Conservation (phyloP, 2,329 filamentous ascomycete genomes). For the Neofusicoccum cordaticola region DNA sequence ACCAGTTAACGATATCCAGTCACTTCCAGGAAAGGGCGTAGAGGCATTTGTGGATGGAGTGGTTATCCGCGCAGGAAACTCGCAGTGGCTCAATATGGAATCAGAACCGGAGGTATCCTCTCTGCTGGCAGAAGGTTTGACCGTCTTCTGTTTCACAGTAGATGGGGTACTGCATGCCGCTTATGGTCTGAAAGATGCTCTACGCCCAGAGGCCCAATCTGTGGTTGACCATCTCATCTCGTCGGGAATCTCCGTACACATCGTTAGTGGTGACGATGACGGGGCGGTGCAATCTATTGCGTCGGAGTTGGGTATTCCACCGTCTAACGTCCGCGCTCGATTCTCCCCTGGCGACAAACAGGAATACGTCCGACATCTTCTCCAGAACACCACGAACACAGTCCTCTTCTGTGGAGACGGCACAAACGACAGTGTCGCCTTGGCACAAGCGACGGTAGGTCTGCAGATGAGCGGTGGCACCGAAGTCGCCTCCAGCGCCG, state of each 20-base stretch:
- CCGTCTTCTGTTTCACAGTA: conserved; percentile 46
- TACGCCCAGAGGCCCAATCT: conserved; percentile 51
- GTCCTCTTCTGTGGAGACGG: conserved; percentile 68
- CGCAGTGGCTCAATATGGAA: background rate
- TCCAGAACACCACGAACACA: background rate
- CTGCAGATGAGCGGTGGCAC: conserved; percentile 59
- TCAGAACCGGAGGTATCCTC: background rate
- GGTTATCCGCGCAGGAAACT: conserved; percentile 3
- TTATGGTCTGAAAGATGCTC: conserved; percentile 49
- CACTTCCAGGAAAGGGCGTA: background rate
- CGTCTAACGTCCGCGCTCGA: conserved; percentile 42
- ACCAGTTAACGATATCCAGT: background rate
- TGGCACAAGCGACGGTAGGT: conserved; percentile 69
- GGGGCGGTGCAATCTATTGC: conserved; percentile 51
- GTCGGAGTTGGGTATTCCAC: conserved; percentile 32
- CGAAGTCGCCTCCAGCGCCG: conserved; percentile 64
- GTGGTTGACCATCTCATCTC: conserved; percentile 52
- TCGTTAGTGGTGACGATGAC: conserved; percentile 58
- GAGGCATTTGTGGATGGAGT: background rate
- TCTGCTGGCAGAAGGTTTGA: background rate
- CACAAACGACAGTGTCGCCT: conserved; percentile 72
- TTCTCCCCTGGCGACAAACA: conserved; percentile 56
- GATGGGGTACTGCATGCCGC: conserved; percentile 42
- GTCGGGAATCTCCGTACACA: conserved; percentile 49
- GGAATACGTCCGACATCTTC: conserved; percentile 45